Percentiles rank a stretch among this genome's conserved stretches.
Evolutionary conservation across 192 early-diverging fungal genomes (phyloP).

Genomic region (Backusella australiensis): DNA sequence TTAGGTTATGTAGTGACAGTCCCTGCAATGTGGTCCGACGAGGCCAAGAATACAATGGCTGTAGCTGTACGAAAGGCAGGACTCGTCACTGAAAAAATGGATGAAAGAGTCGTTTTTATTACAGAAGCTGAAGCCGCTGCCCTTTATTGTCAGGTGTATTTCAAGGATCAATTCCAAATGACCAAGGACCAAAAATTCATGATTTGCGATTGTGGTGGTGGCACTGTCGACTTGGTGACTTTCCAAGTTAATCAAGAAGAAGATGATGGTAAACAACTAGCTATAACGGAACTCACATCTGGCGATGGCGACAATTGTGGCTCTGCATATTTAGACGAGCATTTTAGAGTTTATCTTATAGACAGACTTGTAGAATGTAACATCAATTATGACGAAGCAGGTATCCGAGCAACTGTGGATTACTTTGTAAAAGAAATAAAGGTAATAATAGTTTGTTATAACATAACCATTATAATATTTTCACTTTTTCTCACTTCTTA

Average conservation of each 20-base stretch:
- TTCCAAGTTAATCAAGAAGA: constrained; percentile 37
- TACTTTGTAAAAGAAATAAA: constrained; percentile 49
- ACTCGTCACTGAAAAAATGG: constrained; percentile 25
- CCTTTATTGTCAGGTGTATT: constrained; percentile 47
- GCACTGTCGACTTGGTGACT: constrained; percentile 52
- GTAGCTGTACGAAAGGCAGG: constrained; percentile 49
- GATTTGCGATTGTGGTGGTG: constrained; percentile 54
- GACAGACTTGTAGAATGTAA: constrained; percentile 34
- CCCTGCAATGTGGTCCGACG: constrained; percentile 53
- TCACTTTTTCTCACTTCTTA: background rate
- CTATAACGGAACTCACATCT: constrained; percentile 47
- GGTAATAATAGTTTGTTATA: constrained; percentile 13
- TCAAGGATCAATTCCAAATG: constrained; percentile 37
- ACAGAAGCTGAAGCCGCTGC: constrained; percentile 55
- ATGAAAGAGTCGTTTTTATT: constrained; percentile 44
- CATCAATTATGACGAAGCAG: constrained; percentile 29
- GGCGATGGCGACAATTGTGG: constrained; percentile 55
- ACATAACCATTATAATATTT: background rate
- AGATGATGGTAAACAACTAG: constrained; percentile 2
- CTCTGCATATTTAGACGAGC: constrained; percentile 44
- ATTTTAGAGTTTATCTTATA: constrained; percentile 45
- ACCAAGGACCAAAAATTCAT: constrained; percentile 37
- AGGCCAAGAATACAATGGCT: constrained; percentile 52
- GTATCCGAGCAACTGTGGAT: constrained; percentile 37
- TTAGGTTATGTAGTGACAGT: constrained; percentile 44